phyloP scores from a whole-genome alignment of 768 basidiomycete species.

The Leccinum subtestaceum region DNA sequence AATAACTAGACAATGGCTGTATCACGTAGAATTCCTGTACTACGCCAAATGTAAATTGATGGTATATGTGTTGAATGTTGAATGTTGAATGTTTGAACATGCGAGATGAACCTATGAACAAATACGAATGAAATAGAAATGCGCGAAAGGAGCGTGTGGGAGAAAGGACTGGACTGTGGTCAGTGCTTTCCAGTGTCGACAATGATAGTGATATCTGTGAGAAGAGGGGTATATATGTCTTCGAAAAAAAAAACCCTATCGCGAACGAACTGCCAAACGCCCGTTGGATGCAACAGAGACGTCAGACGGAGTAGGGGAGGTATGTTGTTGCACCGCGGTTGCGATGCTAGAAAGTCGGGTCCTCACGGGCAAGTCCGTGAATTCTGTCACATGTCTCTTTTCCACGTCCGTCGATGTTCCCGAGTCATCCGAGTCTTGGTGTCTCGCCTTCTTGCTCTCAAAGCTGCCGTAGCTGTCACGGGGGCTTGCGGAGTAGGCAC shows the following conservation, averaged over 20 bases:
- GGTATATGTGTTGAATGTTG: slow-evolving; percentile 26
- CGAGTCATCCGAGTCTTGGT: slow-evolving; percentile 31
- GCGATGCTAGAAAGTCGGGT: slow-evolving; percentile 56
- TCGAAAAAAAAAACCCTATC: slow-evolving; percentile 17
- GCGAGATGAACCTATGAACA: slow-evolving; percentile 18
- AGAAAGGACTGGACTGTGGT: slow-evolving; percentile 14
- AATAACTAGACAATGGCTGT: slow-evolving; percentile 15
- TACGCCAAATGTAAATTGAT: slow-evolving; percentile 15
- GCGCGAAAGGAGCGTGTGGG: slow-evolving; percentile 17
- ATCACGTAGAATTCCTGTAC: slow-evolving; percentile 28
- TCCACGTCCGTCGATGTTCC: slow-evolving; percentile 31
- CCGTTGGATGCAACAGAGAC: slow-evolving; percentile 33
- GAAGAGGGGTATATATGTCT: slow-evolving; percentile 21
- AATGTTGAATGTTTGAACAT: slow-evolving; percentile 13
- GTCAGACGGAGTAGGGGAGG: slow-evolving; percentile 41
- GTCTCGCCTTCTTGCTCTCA: slow-evolving; percentile 25
- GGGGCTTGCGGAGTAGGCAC: slow-evolving; percentile 77
- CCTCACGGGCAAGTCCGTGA: slow-evolving; percentile 39
- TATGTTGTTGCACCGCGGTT: slow-evolving; percentile 46
- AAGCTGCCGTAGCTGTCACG: slow-evolving; percentile 60
- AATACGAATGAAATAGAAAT: slow-evolving; percentile 22
- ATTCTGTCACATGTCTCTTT: slow-evolving; percentile 31
- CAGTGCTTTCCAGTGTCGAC: slow-evolving; percentile 16
- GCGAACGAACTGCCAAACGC: slow-evolving; percentile 23
- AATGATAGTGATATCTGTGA: slow-evolving; percentile 18